A percentile compares a stretch with the other conserved stretches of the same genome.
Conservation (phyloP, 305 asterid genomes). For the Plantago lanceolata region DNA sequence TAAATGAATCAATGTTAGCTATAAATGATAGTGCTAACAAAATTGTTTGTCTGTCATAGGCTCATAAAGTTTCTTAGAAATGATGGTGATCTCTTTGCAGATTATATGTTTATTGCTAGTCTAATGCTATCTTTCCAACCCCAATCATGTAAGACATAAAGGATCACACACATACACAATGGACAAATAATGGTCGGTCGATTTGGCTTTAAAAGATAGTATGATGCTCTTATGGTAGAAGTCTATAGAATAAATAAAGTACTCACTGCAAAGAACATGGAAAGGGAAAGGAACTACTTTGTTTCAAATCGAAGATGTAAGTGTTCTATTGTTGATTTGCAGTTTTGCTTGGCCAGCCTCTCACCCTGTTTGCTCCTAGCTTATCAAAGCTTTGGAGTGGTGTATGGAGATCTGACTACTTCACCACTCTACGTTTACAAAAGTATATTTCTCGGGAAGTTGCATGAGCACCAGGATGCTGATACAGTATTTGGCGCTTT, state of each 20-base stretch:
- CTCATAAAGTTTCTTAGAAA: neutral
- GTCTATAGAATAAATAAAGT: neutral
- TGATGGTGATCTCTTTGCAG: neutral
- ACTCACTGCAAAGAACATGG: neutral
- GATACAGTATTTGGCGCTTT: conserved; percentile 83
- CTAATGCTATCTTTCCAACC: neutral
- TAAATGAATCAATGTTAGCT: neutral
- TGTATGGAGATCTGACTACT: conserved; percentile 93
- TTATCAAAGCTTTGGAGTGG: conserved; percentile 94
- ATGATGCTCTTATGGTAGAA: neutral
- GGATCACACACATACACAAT: neutral
- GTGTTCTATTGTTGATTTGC: conserved; percentile 34
- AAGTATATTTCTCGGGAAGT: conserved; percentile 65
- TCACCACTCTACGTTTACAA: conserved; percentile 88
- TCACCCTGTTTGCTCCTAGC: conserved; percentile 61
- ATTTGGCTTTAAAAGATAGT: too few relatives aligned
- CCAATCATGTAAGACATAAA: neutral
- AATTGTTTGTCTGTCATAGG: too few relatives aligned
- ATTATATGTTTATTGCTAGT: neutral
- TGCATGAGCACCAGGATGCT: conserved; percentile 53
- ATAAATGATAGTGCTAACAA: neutral
- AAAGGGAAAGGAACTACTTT: neutral
- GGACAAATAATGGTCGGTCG: neutral
- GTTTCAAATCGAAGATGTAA: neutral
- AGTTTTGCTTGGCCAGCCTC: conserved; percentile 48